Evolutionary conservation across 257 asterid species (phyloP), one percentile per base, ranked within the genome.

Genomic region (Misopates orontium): DNA sequence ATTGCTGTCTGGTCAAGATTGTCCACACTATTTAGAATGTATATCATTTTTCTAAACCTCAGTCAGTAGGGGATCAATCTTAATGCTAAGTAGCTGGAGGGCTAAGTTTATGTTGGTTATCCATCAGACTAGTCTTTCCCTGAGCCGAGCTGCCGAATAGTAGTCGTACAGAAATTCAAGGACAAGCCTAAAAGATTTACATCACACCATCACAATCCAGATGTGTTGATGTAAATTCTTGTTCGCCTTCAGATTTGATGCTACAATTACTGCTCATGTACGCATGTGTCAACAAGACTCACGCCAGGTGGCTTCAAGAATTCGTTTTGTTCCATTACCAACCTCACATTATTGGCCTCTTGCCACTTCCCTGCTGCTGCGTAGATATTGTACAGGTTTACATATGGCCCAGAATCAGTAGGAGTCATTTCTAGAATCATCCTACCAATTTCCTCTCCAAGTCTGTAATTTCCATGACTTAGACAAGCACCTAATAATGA

Each of bases 281-380:
- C 39, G 22, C 41, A 8, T 10, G 21, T 39, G 20, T 51, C 70
- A 21, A 66, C 20, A 45, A 74, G 48, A 74, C 86, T 84, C 52
- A 72, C 40, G 14, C 84, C 91, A 1, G 81, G 70, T 64, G 58
- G 60, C 69, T 82, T 85, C 21, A 13, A 48, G 32, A 79, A 25
- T 10, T 58, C 69, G 1, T 72, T 69, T 6, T 72, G 80, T 67
- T 79, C 79, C 84, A 85, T 74, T 1, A 66, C 59, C 66, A 67
- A 52, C 79, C 93, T 85, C 73, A 83, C 83, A 48, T 59, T 69
- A 18, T 79, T 70, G 14, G 93, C 89, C 22, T 83, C 89, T n/a
- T 16, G 18, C 87, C 93, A 81, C 60, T 85, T 85, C 41, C 89
- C 87, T 1, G 81, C 82, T 25, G 83, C 77, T 39, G 89, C 89